phyloP scores from a whole-genome alignment of 768 basidiomycete genomes.

The Lentinula sp. region DNA sequence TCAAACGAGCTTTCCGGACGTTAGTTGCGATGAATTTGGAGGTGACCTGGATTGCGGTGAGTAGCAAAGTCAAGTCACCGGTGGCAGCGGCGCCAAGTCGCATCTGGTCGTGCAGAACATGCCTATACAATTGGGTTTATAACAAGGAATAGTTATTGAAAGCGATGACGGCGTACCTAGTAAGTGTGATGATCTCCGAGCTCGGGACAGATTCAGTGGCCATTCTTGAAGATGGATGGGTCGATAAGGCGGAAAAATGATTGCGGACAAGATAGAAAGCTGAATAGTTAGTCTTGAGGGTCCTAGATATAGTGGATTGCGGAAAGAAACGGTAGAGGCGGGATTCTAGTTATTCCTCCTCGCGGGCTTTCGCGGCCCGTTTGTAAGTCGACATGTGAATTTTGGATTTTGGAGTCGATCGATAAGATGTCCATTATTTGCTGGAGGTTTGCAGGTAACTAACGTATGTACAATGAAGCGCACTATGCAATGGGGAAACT shows the following conservation, averaged over 20 bases:
- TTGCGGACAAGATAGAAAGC: conserved; percentile 16
- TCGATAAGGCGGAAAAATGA: conserved; percentile 1
- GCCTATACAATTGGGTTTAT: conserved; percentile 37
- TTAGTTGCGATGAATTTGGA: conserved; percentile 98
- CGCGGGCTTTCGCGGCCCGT: neutral
- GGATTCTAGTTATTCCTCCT: conserved; percentile 5
- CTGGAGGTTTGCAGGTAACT: too few relatives aligned
- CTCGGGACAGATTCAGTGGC: conserved; percentile 62
- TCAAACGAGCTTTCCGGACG: conserved; percentile 92
- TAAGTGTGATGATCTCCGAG: conserved; percentile 90
- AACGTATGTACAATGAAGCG: neutral
- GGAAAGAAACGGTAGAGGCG: neutral
- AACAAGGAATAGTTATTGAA: too few relatives aligned
- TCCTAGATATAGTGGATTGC: neutral
- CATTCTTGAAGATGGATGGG: conserved; percentile 21
- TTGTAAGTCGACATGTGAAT: neutral
- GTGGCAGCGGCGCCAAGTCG: conserved; percentile 78
- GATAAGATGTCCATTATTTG: neutral
- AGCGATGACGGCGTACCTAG: conserved; percentile 49
- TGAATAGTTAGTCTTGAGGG: neutral
- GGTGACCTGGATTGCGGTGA: conserved; percentile 93
- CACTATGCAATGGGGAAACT: conserved; percentile 6
- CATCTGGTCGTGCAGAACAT: conserved; percentile 84
- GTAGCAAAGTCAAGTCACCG: conserved; percentile 89
- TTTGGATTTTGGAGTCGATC: conserved; percentile 5